phyloP scores from a whole-genome alignment of 2,329 filamentous ascomycete species.

The Ascochyta fabae region DNA sequence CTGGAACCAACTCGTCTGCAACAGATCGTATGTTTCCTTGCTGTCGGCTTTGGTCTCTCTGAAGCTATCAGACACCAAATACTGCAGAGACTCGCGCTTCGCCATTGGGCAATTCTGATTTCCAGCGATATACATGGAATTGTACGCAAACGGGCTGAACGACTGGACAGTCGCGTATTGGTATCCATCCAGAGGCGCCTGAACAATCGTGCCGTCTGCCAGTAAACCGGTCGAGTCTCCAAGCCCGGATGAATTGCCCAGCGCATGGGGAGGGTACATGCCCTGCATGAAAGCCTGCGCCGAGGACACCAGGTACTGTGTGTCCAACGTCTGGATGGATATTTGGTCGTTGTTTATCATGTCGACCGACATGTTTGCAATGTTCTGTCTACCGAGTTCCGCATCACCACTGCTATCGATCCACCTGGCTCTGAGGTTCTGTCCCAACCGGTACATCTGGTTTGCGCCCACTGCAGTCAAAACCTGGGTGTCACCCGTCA shows the following conservation, averaged over 20 bases:
- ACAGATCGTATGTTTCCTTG: conserved; percentile 53
- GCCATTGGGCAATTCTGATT: conserved; percentile 54
- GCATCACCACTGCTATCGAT: conserved; percentile 42
- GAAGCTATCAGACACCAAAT: conserved; percentile 53
- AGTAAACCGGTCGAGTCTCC: conserved; percentile 50
- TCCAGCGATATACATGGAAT: conserved; percentile 59
- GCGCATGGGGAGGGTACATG: conserved; percentile 61
- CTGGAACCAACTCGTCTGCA: conserved; percentile 54
- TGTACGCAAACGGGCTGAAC: conserved; percentile 54
- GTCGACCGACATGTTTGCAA: conserved; percentile 53
- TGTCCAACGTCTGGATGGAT: conserved; percentile 55
- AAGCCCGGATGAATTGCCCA: conserved; percentile 27
- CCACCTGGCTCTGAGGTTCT: conserved; percentile 61
- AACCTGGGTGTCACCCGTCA: conserved; percentile 34
- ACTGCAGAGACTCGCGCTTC: conserved; percentile 47
- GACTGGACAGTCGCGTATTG: conserved; percentile 62
- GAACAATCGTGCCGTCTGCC: conserved; percentile 56
- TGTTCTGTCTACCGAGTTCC: conserved; percentile 33
- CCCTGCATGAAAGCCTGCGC: conserved; percentile 68
- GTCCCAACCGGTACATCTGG: conserved; percentile 58
- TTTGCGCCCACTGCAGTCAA: conserved; percentile 64
- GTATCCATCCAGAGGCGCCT: conserved; percentile 62
- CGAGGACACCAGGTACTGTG: conserved; percentile 58
- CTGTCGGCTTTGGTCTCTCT: conserved; percentile 47
- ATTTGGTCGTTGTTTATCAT: conserved; percentile 56